Conservation (phyloP, 495 filamentous ascomycete genomes). For the Aspergillus funiculosus region DNA sequence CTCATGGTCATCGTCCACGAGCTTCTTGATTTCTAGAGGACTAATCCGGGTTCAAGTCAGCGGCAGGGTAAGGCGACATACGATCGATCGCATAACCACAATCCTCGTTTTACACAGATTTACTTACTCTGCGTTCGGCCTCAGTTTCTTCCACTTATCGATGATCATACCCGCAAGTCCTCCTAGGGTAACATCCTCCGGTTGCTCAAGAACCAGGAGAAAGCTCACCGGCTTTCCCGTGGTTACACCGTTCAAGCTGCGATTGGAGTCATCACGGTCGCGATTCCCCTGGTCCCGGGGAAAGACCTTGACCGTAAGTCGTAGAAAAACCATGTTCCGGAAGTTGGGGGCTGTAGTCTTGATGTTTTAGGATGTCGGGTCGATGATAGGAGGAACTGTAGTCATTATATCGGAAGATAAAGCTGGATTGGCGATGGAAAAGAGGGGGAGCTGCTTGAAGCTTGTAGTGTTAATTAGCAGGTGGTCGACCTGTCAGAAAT, state of each 20-base stretch:
- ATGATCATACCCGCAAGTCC: constrained; percentile 31
- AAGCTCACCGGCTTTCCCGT: constrained; percentile 26
- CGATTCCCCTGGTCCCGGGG: constrained; percentile 27
- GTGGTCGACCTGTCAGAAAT: constrained; percentile 5
- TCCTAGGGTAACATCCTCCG: constrained; percentile 30
- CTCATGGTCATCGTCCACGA: constrained; percentile 33
- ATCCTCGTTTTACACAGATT: no score
- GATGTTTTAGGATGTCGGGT: neutral
- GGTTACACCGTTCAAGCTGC: neutral
- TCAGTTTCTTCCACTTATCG: constrained; percentile 32
- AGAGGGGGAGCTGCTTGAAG: neutral
- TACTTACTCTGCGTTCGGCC: constrained; percentile 32
- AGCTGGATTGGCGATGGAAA: neutral
- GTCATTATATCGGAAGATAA: no score
- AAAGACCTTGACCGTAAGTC: constrained; percentile 33
- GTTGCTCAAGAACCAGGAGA: constrained; percentile 25
- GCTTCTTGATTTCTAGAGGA: constrained; percentile 35
- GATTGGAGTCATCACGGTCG: constrained; percentile 13
- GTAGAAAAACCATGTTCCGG: constrained; percentile 34
- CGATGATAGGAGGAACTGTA: no score
- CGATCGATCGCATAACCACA: no score
- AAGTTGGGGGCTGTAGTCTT: neutral
- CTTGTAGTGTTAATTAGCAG: no score
- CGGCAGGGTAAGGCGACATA: no score
- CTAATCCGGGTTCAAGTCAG: constrained; percentile 18